Evolutionary conservation across 805 yeast genomes (phyloP).

Genomic region (Candida palmyrensis): DNA sequence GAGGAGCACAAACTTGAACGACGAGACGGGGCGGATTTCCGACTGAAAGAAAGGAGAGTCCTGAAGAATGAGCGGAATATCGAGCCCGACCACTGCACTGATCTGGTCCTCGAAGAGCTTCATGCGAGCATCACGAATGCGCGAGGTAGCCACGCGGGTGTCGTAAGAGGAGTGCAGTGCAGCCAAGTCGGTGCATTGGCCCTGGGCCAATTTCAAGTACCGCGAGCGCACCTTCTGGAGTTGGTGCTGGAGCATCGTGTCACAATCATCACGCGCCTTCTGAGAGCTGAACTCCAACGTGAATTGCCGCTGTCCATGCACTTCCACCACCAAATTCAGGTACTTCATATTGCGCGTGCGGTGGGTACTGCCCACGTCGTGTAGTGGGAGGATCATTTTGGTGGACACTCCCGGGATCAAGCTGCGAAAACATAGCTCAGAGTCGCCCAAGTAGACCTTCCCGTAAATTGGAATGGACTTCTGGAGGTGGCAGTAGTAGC

Average conservation of each 20-base stretch:
- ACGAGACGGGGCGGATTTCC: conserved; percentile 47
- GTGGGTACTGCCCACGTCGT: conserved; percentile 64
- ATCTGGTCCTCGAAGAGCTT: conserved; percentile 65
- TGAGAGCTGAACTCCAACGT: conserved; percentile 69
- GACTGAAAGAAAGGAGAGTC: conserved; percentile 54
- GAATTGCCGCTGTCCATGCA: conserved; percentile 72
- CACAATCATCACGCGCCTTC: conserved; percentile 70
- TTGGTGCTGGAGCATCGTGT: conserved; percentile 44
- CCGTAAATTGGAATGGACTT: conserved; percentile 80
- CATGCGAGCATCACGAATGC: conserved; percentile 53
- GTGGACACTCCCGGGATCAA: conserved; percentile 73
- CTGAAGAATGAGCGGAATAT: conserved; percentile 65
- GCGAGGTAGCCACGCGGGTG: conserved; percentile 12
- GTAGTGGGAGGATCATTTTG: conserved; percentile 75
- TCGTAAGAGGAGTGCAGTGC: too few relatives aligned
- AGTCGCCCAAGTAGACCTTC: conserved; percentile 66
- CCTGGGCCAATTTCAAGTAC: conserved; percentile 11
- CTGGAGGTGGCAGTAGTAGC: conserved; percentile 66
- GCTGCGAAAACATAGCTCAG: conserved; percentile 74
- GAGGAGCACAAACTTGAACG: conserved; percentile 58
- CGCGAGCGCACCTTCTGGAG: conserved; percentile 30
- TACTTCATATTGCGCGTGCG: conserved; percentile 67
- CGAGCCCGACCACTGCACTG: conserved; percentile 53
- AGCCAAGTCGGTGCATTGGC: conserved; percentile 11
- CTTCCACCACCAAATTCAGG: conserved; percentile 63